Evolutionary conservation across 1,139 yeast genomes (phyloP).

Genomic region (Kodamaea sp.): DNA sequence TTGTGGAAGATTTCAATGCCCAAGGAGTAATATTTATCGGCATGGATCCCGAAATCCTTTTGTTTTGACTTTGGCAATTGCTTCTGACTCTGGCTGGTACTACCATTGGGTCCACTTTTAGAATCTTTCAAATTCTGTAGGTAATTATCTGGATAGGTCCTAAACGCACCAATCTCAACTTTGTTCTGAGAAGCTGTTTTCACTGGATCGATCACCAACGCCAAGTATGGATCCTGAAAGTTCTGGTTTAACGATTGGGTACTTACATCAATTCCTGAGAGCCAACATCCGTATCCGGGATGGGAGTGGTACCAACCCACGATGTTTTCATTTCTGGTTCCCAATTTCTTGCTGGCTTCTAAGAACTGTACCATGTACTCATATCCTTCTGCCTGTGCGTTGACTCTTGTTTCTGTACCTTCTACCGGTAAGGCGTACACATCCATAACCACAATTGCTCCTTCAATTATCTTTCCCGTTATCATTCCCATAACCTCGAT

Average conservation of each 20-base stretch:
- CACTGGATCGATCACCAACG: conserved; percentile 84
- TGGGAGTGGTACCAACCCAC: conserved; percentile 98
- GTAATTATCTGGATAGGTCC: conserved; percentile 65
- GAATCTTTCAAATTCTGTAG: conserved; percentile 7
- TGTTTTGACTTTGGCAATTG: conserved; percentile 47
- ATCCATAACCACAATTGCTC: conserved; percentile 73
- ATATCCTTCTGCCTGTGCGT: conserved; percentile 91
- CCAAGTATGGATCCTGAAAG: conserved; percentile 89
- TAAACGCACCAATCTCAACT: conserved; percentile 88
- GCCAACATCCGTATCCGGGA: conserved; percentile 96
- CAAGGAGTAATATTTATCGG: conserved; percentile 69
- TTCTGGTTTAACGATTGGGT: conserved; percentile 84
- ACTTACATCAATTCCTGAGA: conserved; percentile 85
- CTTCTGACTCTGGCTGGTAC: conserved; percentile 11
- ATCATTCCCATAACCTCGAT: conserved; percentile 96
- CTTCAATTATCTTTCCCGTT: conserved; percentile 67
- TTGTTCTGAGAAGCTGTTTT: conserved; percentile 63
- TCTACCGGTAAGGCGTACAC: conserved; percentile 88
- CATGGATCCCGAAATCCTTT: conserved; percentile 70
- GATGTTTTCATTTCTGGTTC: conserved; percentile 55
- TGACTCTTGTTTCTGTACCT: conserved; percentile 94
- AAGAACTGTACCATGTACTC: conserved; percentile 91
- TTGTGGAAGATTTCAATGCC: conserved; percentile 66
- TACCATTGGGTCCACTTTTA: conserved; percentile 3
- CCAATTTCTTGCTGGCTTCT: conserved; percentile 56